These are phyloP conservation scores for Trametes hirsuta DNA, from an alignment of 1,284 basidiomycete genomes.

Conservation along the genomic window DNA sequence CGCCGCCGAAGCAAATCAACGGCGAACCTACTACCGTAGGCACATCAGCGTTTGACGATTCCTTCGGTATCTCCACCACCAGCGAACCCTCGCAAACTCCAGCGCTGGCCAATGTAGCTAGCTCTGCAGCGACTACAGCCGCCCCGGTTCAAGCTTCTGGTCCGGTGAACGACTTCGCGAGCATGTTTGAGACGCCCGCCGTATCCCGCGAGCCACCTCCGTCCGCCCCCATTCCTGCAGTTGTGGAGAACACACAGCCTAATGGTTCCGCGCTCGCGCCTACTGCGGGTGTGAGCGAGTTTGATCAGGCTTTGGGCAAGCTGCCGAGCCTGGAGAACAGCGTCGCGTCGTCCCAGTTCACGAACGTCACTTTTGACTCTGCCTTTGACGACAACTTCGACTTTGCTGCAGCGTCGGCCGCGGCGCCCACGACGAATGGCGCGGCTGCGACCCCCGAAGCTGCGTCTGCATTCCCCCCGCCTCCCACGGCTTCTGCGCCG, in stretches of 20 bases:
- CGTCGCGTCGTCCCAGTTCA: slow-evolving; percentile 48
- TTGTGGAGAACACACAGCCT: slow-evolving; percentile 20
- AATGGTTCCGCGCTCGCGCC: slow-evolving; percentile 29
- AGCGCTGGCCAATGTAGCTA: background rate
- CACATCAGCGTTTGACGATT: slow-evolving; percentile 57
- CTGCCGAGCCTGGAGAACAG: slow-evolving; percentile 43
- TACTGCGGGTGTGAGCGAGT: slow-evolving; percentile 60
- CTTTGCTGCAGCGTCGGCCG: slow-evolving; percentile 60
- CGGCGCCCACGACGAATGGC: slow-evolving; percentile 14
- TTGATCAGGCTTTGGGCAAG: slow-evolving; percentile 73
- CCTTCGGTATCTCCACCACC: slow-evolving; percentile 54
- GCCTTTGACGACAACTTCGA: slow-evolving; percentile 73
- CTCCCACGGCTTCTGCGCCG: slow-evolving; percentile 13
- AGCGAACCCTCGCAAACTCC: slow-evolving; percentile 5
- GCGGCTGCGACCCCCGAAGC: slow-evolving; percentile 11
- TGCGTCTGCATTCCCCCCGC: slow-evolving; percentile 21
- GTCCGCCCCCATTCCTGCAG: slow-evolving; percentile 19
- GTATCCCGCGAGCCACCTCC: slow-evolving; percentile 16
- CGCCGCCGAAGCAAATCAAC: slow-evolving; percentile 28
- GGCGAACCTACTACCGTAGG: slow-evolving; percentile 7
- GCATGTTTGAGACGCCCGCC: slow-evolving; percentile 26
- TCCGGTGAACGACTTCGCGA: slow-evolving; percentile 11
- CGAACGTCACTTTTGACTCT: slow-evolving; percentile 27
- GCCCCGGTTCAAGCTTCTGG: background rate
- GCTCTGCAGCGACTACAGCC: background rate